A percentile compares a stretch with the other conserved stretches of the same genome.
Evolutionary conservation across 257 asterid species (phyloP).

Genomic region (Eucommia ulmoides): DNA sequence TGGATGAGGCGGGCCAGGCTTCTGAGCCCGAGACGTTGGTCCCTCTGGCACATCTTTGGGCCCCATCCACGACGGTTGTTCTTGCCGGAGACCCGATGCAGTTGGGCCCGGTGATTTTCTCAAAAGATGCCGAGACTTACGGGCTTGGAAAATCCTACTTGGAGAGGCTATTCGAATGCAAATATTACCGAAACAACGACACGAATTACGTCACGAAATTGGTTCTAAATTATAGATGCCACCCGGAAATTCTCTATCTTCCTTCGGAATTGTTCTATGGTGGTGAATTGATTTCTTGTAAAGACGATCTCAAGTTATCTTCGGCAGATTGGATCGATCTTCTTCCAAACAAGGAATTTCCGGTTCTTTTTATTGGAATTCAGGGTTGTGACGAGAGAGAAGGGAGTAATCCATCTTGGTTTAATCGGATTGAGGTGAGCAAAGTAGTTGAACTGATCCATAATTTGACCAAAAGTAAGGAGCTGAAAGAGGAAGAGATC

Average conservation of each 20-base stretch:
- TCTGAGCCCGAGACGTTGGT: conserved; percentile 96
- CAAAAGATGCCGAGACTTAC: conserved; percentile 45
- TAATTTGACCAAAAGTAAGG: conserved; percentile 31
- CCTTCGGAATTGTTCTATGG: conserved; percentile 69
- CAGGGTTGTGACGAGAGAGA: conserved; percentile 95
- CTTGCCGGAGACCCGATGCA: conserved; percentile 98
- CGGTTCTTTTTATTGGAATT: conserved; percentile 66
- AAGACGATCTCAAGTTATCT: conserved; percentile 20
- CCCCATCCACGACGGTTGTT: conserved; percentile 32
- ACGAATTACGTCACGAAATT: conserved; percentile 41
- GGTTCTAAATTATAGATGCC: conserved; percentile 69
- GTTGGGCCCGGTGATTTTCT: conserved; percentile 75
- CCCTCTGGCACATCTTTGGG: conserved; percentile 57
- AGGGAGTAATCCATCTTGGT: conserved; percentile 95
- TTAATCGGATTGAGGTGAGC: conserved; percentile 85
- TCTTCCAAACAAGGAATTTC: conserved; percentile 58
- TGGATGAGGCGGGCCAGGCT: conserved; percentile 99
- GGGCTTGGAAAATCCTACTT: conserved; percentile 76
- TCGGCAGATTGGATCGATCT: conserved; percentile 30
- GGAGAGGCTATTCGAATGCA: conserved; percentile 62
- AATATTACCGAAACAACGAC: conserved; percentile 31
- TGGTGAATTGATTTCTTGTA: conserved; percentile 60
- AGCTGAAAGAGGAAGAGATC: conserved; percentile 54
- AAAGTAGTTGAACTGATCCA: conserved; percentile 60
- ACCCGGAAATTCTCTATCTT: conserved; percentile 54